Conservation (phyloP, 2,329 filamentous ascomycete species). For the Venturia effusa region DNA sequence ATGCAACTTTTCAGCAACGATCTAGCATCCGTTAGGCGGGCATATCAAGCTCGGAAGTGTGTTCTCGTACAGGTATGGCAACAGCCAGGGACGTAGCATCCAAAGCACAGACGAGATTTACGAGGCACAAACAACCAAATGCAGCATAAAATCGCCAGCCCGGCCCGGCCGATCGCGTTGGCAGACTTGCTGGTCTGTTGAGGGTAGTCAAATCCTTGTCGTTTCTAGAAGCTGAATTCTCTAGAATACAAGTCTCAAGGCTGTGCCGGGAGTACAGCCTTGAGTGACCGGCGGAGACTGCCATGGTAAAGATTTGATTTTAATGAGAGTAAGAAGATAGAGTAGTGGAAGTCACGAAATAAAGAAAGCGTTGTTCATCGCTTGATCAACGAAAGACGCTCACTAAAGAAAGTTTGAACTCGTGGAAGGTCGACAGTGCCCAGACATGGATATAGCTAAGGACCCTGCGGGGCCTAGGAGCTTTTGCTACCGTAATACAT, state of each 20-base stretch:
- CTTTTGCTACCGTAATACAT: too few species aligned
- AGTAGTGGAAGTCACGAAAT: background rate
- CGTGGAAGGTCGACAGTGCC: too few species aligned
- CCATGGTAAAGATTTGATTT: background rate
- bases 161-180: background rate
- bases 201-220: background rate
- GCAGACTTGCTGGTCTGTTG: background rate
- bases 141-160: slow-evolving; percentile 20
- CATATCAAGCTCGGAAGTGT: background rate
- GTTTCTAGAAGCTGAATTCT: background rate
- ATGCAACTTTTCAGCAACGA: slow-evolving; percentile 25
- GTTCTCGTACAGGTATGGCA: slow-evolving; percentile 34
- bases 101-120: slow-evolving; percentile 33
- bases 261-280: background rate
- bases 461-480: too few species aligned
- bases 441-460: too few species aligned
- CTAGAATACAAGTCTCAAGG: background rate
- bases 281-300: background rate
- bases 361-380: background rate
- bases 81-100: slow-evolving; percentile 56
- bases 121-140: slow-evolving; percentile 16
- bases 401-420: too few species aligned
- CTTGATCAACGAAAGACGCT: background rate
- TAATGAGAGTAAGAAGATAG: background rate
- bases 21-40: slow-evolving; percentile 15